Conservation (phyloP, 371 early-diverging fungal species). For the Rhizopus sp. region DNA sequence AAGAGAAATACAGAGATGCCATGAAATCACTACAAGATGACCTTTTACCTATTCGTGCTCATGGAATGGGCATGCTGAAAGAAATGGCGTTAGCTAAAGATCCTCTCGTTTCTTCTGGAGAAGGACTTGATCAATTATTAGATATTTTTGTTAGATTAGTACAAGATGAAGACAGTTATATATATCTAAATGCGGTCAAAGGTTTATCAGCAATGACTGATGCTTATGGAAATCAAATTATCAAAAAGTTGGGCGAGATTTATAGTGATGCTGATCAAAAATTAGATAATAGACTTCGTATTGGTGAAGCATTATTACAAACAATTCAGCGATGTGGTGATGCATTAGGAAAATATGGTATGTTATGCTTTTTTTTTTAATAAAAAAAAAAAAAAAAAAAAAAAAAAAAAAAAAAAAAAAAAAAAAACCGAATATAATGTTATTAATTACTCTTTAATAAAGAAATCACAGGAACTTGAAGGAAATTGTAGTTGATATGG, state of each 20-base stretch:
- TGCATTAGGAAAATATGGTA: constrained; percentile 77
- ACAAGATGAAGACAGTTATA: constrained; percentile 79
- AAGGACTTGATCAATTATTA: constrained; percentile 64
- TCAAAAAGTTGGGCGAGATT: constrained; percentile 63
- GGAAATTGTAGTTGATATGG: constrained; percentile 9
- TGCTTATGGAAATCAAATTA: constrained; percentile 68
- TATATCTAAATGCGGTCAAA: constrained; percentile 88
- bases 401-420: no score
- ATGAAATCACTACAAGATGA: constrained; percentile 78
- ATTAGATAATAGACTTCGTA: constrained; percentile 76
- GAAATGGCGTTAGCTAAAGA: constrained; percentile 73
- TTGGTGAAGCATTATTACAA: constrained; percentile 89
- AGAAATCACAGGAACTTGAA: constrained; percentile 8
- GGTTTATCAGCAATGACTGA: constrained; percentile 83
- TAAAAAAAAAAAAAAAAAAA: no score
- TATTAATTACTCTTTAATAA: constrained; percentile 10
- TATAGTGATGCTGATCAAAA: constrained; percentile 60
- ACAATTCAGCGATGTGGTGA: constrained; percentile 81
- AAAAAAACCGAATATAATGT: constrained; percentile 2
- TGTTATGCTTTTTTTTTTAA: no score
- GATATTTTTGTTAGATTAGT: constrained; percentile 77
- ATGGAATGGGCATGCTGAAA: constrained; percentile 80
- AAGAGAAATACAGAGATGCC: constrained; percentile 68
- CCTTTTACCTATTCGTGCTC: constrained; percentile 87
- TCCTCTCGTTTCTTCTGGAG: constrained; percentile 49